Evolutionary conservation across 768 basidiomycete genomes (phyloP).

Genomic region (Amanita muscaria): DNA sequence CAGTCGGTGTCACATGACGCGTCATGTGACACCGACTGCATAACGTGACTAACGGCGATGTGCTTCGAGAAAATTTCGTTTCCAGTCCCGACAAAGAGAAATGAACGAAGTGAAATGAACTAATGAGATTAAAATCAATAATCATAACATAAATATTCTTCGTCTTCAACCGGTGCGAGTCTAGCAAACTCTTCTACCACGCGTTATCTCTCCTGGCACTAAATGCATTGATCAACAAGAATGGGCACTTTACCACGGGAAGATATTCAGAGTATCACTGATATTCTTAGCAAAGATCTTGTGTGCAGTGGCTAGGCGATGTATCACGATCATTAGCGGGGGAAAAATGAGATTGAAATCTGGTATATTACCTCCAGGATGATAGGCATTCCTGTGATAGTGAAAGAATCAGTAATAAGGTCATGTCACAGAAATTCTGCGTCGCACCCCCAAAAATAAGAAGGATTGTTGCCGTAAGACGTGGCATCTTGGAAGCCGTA

Average conservation of each 20-base stretch:
- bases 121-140: too few species aligned
- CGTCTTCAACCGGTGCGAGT: conserved; percentile 5
- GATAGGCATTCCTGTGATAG: conserved; percentile 38
- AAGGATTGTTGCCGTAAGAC: conserved; percentile 30
- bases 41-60: too few species aligned
- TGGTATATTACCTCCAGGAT: conserved; percentile 43
- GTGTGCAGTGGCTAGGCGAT: conserved; percentile 29
- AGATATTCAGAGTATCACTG: conserved; percentile 18
- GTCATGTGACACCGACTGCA: too few species aligned
- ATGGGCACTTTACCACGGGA: conserved; percentile 21
- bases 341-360: background rate
- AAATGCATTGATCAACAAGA: background rate
- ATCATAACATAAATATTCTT: conserved; percentile 7
- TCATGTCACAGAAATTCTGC: background rate
- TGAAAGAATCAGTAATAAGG: background rate
- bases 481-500: conserved; percentile 51
- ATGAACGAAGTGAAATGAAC: too few species aligned
- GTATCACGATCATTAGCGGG: background rate
- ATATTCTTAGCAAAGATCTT: conserved; percentile 26
- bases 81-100: too few species aligned
- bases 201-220: conserved; percentile 7
- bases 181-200: background rate
- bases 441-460: conserved; percentile 48
- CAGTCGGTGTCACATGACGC: too few species aligned
- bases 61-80: too few species aligned